Conservation (phyloP, 2,329 filamentous ascomycete species). For the Alternaria alternata region DNA sequence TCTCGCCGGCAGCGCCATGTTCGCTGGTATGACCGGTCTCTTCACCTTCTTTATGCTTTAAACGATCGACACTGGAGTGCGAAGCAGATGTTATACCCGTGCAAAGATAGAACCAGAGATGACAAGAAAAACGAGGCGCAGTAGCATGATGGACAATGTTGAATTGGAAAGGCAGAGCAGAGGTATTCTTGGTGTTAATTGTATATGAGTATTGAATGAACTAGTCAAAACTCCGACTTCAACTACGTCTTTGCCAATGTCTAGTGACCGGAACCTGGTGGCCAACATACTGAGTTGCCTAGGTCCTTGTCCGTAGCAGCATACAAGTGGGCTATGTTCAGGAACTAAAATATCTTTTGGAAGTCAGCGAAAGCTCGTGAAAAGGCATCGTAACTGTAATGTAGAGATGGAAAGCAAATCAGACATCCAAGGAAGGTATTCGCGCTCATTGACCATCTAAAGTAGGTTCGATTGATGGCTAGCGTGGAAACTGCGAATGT, state of each 20-base stretch:
- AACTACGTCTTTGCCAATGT: not conserved
- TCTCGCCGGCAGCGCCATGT: conserved; percentile 32
- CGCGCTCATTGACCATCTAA: conserved; percentile 71
- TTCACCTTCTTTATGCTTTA: conserved; percentile 46
- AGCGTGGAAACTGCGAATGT: conserved; percentile 92
- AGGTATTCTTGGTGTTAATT: conserved; percentile 13
- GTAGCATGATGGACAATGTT: conserved; percentile 6
- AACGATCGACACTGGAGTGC: conserved; percentile 10
- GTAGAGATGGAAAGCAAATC: conserved; percentile 49
- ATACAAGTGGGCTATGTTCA: conserved; percentile 4
- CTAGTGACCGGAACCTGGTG: not conserved
- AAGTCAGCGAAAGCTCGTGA: conserved; percentile 9
- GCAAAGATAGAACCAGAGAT: not conserved
- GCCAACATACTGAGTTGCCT: not conserved
- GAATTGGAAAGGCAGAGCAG: not conserved
- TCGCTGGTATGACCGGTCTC: conserved; percentile 39
- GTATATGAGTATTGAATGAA: conserved; percentile 17
- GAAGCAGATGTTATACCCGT: conserved; percentile 25
- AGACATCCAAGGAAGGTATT: conserved; percentile 79
- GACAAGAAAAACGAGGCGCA: not conserved
- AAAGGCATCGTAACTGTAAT: not conserved
- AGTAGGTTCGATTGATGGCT: conserved; percentile 72
- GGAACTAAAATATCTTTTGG: conserved; percentile 8
- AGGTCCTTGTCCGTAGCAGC: not conserved
- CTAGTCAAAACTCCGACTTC: conserved; percentile 3